Base-by-base conservation (phyloP, 768 basidiomycete species). In the Kwoniella sp. region DNA sequence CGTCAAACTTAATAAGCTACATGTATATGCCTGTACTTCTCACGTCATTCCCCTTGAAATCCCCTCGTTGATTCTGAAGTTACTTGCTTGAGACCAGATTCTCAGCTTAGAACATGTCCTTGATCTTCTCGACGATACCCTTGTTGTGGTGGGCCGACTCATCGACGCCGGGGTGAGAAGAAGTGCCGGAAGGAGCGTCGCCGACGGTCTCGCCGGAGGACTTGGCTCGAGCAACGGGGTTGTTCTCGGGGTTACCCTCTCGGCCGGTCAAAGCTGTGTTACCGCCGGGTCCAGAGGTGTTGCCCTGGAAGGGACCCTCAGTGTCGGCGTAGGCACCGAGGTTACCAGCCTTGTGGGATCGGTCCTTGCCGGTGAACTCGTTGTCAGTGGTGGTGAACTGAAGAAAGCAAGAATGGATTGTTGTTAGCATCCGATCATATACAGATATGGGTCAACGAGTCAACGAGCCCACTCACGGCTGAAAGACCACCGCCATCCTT, bases 261-360 rank as follows among this genome's bases (percentile, higher is more conserved):
- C 75, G 71, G 47, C 75, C 75, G 28, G 75, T 77, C 31, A 77
- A 47, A 28, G 75, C 75, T 15, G 72, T 48, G 58, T 71, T 67
- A 38, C 69, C 71, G 12, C 58, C 63, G 20, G 72, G 71, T 20
- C 71, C 74, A 23, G 66, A 57, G 29, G 63, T 67, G 74, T 75
- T 75, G 37, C 58, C 56, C 55, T 72, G 52, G 71, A 67, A 73
- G 30, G 47, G 55, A 52, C 63, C 71, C 26, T 67, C 26, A 26
- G 63, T 52, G 54, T 77, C 75, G 58, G 63, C 51, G 64, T 74
- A 77, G 7, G 75, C 75, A 11, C 73, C 73, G 38, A 48, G 50
- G 23, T 28, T 38, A 8, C 63, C 54, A 45, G 64, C 72, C 23
- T 68, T 56, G 41, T 45, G 41, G 4, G 41, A 45, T 41, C 71